Conservation (phyloP, 1,284 basidiomycete genomes). For the Bjerkandera adusta region DNA sequence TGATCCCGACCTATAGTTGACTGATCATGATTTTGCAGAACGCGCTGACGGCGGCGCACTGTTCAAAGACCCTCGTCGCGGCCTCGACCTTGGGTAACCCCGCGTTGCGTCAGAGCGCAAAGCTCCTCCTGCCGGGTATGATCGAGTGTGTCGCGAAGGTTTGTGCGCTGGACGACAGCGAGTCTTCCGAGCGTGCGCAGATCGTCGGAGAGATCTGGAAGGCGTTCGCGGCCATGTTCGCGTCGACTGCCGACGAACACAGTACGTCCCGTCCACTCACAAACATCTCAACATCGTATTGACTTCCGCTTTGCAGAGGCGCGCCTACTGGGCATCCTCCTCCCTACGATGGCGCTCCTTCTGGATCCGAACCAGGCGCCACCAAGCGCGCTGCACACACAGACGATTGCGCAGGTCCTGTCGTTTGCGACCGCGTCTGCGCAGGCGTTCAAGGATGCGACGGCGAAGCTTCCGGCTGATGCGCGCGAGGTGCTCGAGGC, state of each 20-base stretch:
- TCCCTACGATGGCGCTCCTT: conserved; percentile 78
- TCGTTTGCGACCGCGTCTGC: conserved; percentile 76
- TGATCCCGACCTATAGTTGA: not conserved
- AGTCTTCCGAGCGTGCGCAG: conserved; percentile 54
- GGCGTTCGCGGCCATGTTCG: conserved; percentile 69
- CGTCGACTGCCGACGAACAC: conserved; percentile 55
- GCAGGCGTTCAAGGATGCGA: conserved; percentile 84
- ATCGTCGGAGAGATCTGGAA: conserved; percentile 81
- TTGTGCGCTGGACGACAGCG: conserved; percentile 57
- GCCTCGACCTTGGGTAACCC: conserved; percentile 59
- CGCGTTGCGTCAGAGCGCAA: conserved; percentile 75
- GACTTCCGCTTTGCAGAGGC: conserved; percentile 48
- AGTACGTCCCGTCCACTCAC: too few species aligned
- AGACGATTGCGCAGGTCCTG: conserved; percentile 75
- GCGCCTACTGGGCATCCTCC: conserved; percentile 69
- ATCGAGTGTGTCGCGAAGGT: conserved; percentile 77
- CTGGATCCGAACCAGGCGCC: conserved; percentile 55
- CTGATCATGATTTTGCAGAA: conserved; percentile 41
- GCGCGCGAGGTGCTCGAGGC: conserved; percentile 71
- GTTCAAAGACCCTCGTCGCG: conserved; percentile 76
- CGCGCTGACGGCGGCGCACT: conserved; percentile 86
- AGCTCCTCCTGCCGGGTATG: conserved; percentile 77
- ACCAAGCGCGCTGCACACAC: conserved; percentile 51
- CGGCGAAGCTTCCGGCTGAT: conserved; percentile 61
- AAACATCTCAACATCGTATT: too few species aligned